Conservation (phyloP, 2,329 filamentous ascomycete genomes). For the Canariomyces notabilis region DNA sequence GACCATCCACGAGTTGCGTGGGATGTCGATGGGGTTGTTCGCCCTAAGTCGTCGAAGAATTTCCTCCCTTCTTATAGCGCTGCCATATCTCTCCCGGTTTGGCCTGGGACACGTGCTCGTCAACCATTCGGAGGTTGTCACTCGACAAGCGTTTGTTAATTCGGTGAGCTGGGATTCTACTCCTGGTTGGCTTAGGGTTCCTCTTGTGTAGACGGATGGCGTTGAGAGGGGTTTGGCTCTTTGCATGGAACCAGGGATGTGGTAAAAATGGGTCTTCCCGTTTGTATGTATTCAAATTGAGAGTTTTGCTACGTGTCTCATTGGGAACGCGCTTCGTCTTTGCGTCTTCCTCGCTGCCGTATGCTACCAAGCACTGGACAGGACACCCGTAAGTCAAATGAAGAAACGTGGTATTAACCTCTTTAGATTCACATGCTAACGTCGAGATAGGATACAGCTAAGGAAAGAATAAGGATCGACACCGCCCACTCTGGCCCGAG, state of each 20-base stretch:
- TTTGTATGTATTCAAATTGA: slow-evolving; percentile 14
- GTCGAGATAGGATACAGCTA: slow-evolving; percentile 18
- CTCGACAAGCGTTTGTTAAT: background rate
- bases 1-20: too few species aligned
- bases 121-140: slow-evolving; percentile 1
- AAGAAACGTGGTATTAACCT: slow-evolving; percentile 1
- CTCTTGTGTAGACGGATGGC: slow-evolving; percentile 21
- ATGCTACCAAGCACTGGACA: too few species aligned
- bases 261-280: background rate
- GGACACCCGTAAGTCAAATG: too few species aligned
- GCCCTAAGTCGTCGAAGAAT: background rate
- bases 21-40: background rate
- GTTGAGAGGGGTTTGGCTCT: slow-evolving; percentile 17
- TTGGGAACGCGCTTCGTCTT: too few species aligned
- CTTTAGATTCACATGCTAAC: slow-evolving; percentile 20
- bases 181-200: slow-evolving; percentile 11
- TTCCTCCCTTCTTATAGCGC: slow-evolving; percentile 2
- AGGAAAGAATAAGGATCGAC: slow-evolving; percentile 9
- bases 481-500: slow-evolving; percentile 11
- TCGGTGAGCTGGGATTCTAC: background rate
- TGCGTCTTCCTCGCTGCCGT: background rate
- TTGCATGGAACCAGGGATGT: slow-evolving; percentile 14
- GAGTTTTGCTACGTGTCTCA: background rate
- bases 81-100: background rate
- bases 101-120: background rate